phyloP scores from a whole-genome alignment of 495 filamentous ascomycete species.

The Hypomontagnella submonticulosa region DNA sequence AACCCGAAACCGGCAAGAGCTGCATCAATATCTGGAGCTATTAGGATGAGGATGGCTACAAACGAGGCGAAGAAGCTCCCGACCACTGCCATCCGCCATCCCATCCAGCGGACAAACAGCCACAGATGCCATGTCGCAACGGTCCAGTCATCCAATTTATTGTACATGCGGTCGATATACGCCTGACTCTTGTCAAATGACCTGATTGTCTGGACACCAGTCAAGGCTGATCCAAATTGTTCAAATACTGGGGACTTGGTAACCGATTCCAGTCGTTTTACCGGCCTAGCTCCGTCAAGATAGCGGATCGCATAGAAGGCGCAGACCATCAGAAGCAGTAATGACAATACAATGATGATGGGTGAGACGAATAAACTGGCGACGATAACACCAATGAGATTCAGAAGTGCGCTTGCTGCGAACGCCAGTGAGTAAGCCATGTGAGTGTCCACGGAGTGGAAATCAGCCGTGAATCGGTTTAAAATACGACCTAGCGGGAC shows the following conservation, averaged over 20 bases:
- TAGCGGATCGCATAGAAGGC: constrained; percentile 68
- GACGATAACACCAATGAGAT: constrained; percentile 67
- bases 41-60: constrained; percentile 72
- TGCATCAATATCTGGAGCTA: constrained; percentile 72
- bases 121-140: constrained; percentile 73
- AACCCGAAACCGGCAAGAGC: constrained; percentile 84
- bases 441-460: constrained; percentile 74
- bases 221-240: constrained; percentile 74
- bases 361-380: constrained; percentile 72
- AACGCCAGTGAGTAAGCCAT: constrained; percentile 69
- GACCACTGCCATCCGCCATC: constrained; percentile 73
- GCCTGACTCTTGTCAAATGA: constrained; percentile 72
- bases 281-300: constrained; percentile 75
- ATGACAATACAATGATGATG: constrained; percentile 67
- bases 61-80: constrained; percentile 75
- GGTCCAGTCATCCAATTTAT: constrained; percentile 71
- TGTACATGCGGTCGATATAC: constrained; percentile 74
- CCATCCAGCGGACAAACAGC: constrained; percentile 80
- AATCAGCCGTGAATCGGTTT: constrained; percentile 84
- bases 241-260: constrained; percentile 82
- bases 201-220: constrained; percentile 79
- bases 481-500: constrained; percentile 80
- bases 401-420: constrained; percentile 61
- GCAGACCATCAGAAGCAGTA: constrained; percentile 65
- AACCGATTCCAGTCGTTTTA: constrained; percentile 79